These are phyloP conservation scores for Arthrobotrys entomopaga DNA, from an alignment of 2,329 filamentous ascomycete species.

Conservation along the genomic window DNA sequence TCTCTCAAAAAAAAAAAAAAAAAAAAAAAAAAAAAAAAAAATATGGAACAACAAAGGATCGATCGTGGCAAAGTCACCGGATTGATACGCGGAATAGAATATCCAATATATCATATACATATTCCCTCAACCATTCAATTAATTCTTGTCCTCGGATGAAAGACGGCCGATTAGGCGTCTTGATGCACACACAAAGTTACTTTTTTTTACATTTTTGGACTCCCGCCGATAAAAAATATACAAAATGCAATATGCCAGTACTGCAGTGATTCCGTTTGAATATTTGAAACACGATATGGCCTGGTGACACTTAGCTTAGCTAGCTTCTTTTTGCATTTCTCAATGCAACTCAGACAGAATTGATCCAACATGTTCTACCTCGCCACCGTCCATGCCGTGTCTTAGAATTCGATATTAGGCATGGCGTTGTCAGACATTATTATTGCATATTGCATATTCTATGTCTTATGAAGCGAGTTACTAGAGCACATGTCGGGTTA, in stretches of 20 bases:
- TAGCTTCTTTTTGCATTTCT: too few relatives aligned
- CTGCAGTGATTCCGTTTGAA: too few relatives aligned
- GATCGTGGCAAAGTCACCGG: conserved; percentile 3
- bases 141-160: neutral
- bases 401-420: conserved; percentile 27
- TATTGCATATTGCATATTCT: neutral
- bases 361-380: conserved; percentile 6
- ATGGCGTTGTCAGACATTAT: neutral
- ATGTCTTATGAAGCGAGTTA: neutral
- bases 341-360: too few relatives aligned
- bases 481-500: too few relatives aligned
- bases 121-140: neutral
- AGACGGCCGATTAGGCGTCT: neutral
- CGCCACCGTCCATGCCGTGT: conserved; percentile 27
- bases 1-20: too few relatives aligned
- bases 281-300: too few relatives aligned
- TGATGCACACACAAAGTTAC: too few relatives aligned
- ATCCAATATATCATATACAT: too few relatives aligned
- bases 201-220: too few relatives aligned
- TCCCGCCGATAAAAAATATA: too few relatives aligned
- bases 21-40: conserved; percentile 1
- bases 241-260: too few relatives aligned
- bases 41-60: conserved; percentile 1
- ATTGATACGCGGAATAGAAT: conserved; percentile 1
- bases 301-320: too few relatives aligned